Evolutionary conservation across 495 filamentous ascomycete species (phyloP).

Genomic region (Hyaloscypha bicolor): DNA sequence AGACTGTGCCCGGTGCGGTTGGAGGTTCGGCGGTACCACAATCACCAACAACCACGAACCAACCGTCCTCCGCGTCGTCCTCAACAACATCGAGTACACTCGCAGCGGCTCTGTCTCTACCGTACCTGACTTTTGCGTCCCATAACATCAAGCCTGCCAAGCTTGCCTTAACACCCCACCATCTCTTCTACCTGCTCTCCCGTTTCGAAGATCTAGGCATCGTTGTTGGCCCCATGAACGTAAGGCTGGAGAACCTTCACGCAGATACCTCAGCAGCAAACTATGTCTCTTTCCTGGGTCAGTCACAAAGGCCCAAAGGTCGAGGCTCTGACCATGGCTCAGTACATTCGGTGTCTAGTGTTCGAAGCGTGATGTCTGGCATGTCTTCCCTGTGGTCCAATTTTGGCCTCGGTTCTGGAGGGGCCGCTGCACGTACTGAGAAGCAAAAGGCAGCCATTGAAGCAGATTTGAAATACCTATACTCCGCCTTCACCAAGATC

Average conservation of each 20-base stretch:
- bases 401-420: constrained; percentile 75
- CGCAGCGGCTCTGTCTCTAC: constrained; percentile 82
- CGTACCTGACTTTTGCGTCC: constrained; percentile 80
- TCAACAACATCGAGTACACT: constrained; percentile 71
- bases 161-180: constrained; percentile 92
- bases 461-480: constrained; percentile 90
- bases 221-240: constrained; percentile 90
- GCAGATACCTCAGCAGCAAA: constrained; percentile 81
- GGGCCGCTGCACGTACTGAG: constrained; percentile 76
- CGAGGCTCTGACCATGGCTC: constrained; percentile 83
- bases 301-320: constrained; percentile 72
- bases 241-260: constrained; percentile 92
- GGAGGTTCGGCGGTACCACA: constrained; percentile 48
- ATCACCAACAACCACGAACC: constrained; percentile 50
- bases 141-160: constrained; percentile 85
- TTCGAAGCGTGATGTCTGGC: constrained; percentile 95
- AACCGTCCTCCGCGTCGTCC: constrained; percentile 57
- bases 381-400: constrained; percentile 92
- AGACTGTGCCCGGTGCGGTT: constrained; percentile 51
- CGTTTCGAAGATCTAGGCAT: constrained; percentile 93
- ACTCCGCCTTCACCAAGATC: constrained; percentile 98
- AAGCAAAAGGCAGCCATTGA: constrained; percentile 83
- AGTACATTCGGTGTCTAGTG: constrained; percentile 92
- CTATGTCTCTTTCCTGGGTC: constrained; percentile 94
- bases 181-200: constrained; percentile 93